phyloP scores from a whole-genome alignment of 2,329 filamentous ascomycete genomes.

The Colletotrichum sidae region DNA sequence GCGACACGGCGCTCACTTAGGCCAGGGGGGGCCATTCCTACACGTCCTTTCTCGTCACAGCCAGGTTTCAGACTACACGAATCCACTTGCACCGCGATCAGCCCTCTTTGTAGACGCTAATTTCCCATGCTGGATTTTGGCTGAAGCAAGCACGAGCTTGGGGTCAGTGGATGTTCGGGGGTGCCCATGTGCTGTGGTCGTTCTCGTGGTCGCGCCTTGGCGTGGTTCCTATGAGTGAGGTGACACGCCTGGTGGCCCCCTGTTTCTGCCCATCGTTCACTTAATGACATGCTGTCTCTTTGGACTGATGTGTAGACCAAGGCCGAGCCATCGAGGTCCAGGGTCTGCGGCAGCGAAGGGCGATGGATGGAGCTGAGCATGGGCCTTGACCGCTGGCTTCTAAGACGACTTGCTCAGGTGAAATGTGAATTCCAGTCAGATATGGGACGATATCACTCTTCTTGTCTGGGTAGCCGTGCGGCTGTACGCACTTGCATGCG shows the following conservation, averaged over 20 bases:
- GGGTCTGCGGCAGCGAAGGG: conserved; percentile 17
- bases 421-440: conserved; percentile 21
- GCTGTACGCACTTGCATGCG: not conserved
- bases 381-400: conserved; percentile 31
- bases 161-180: not conserved
- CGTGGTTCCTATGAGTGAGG: conserved; percentile 21
- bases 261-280: conserved; percentile 12
- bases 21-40: conserved; percentile 29
- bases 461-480: conserved; percentile 18
- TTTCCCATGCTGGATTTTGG: conserved; percentile 1
- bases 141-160: conserved; percentile 9
- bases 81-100: conserved; percentile 27
- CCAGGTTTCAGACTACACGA: conserved; percentile 31
- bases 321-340: conserved; percentile 1
- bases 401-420: conserved; percentile 15
- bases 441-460: conserved; percentile 29
- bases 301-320: conserved; percentile 9
- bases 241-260: conserved; percentile 28
- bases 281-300: conserved; percentile 8
- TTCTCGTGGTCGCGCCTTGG: conserved; percentile 10
- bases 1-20: conserved; percentile 25
- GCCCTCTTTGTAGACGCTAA: conserved; percentile 20
- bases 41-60: conserved; percentile 33
- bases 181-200: not conserved
- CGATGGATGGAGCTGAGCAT: conserved; percentile 30